Base-by-base conservation (phyloP, 306 rosid species). In the Vigna mungo region DNA sequence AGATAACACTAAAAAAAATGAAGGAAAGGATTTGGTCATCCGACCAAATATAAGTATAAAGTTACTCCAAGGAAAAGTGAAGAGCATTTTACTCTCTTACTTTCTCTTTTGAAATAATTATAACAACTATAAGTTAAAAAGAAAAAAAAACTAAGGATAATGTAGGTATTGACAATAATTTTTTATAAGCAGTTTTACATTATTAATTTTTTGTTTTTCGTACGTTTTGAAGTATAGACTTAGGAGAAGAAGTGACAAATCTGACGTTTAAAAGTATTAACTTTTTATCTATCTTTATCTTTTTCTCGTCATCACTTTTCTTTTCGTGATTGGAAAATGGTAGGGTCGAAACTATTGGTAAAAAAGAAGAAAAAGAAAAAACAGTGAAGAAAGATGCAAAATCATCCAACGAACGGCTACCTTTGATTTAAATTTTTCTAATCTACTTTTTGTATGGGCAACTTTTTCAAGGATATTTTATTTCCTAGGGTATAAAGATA, bases 211-310 rank as follows among this genome's bases (percentile, higher is more conserved):
- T 30, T 65, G 2, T 1, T 41, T 32, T 13, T 4, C n/a, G 3
- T 3, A 30, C 34, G 34, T 25, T 25, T 25, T 25, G 27, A 25
- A 25, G 27, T 25, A 25, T 2, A 25, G 27, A 25, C 27, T 25
- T 25, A 3, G 27, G 2, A 25, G 27, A 25, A 32, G 3, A 18
- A 48, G 49, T 7, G 27, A 46, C 25, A 16, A 9, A 27, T 10
- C 43, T 5, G 66, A 77, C 9, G 15, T 68, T 78, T 18, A 4
- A 78, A 68, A 56, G 76, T 18, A 6, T 37, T 27, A 15, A 21
- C 16, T 25, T 60, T 65, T 37, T 65, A 30, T 30, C 34, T 30
- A 37, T 69, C 41, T 20, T 1, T 48, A 7, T 62, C 56, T 15
- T 37, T 41, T 6, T 59, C 23, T 13, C 11, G 3, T 18, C 36